A percentile compares a stretch with the other conserved stretches of the same genome.
Evolutionary conservation across 2,329 filamentous ascomycete species (phyloP).

Genomic region (Calonectria hawksworthii): DNA sequence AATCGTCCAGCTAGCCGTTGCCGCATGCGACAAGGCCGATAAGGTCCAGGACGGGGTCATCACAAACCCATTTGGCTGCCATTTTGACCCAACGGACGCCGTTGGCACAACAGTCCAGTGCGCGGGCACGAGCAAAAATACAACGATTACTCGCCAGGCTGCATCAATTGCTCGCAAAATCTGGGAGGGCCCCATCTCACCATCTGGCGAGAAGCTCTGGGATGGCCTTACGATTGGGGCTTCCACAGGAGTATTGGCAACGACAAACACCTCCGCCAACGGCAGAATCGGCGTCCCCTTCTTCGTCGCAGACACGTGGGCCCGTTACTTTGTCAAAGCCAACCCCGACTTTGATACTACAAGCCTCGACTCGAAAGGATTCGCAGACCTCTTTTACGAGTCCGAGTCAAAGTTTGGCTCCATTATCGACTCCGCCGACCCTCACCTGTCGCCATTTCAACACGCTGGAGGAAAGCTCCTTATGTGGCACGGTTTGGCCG

Average conservation of each 20-base stretch:
- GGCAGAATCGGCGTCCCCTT: not conserved
- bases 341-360: slow-evolving; percentile 5
- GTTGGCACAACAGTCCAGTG: not conserved
- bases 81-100: slow-evolving; percentile 43
- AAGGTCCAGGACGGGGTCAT: slow-evolving; percentile 63
- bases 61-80: slow-evolving; percentile 56
- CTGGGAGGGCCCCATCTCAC: slow-evolving; percentile 2
- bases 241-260: not conserved
- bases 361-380: not conserved
- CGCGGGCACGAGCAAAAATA: slow-evolving; percentile 51
- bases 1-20: slow-evolving; percentile 55
- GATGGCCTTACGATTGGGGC: not conserved
- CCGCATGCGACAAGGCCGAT: slow-evolving; percentile 63
- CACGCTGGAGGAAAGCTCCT: slow-evolving; percentile 56
- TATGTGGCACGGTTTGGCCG: slow-evolving; percentile 53
- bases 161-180: slow-evolving; percentile 4
- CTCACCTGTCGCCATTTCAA: slow-evolving; percentile 47
- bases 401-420: slow-evolving; percentile 2
- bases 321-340: slow-evolving; percentile 11
- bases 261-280: not conserved
- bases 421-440: slow-evolving; percentile 41
- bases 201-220: slow-evolving; percentile 11
- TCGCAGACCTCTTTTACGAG: not conserved
- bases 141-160: not conserved
- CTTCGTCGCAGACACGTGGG: not conserved